phyloP scores from a whole-genome alignment of 441 rosid genomes.

The Geranium incanum region DNA sequence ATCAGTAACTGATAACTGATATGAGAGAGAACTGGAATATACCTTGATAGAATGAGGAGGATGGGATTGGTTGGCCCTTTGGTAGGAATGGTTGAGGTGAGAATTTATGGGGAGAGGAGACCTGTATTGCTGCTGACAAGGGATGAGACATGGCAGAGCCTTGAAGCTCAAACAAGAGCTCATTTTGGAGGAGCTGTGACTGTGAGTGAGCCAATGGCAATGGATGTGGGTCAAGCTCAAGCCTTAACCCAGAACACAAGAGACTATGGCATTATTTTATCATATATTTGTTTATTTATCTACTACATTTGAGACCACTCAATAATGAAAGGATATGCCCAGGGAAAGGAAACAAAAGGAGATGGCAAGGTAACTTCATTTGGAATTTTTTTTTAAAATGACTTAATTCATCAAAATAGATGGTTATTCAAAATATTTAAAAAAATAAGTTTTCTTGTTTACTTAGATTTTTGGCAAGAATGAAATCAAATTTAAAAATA shows the following conservation, averaged over 20 bases:
- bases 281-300: too few species aligned
- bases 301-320: too few species aligned
- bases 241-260: background rate
- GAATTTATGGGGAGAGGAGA: conserved; percentile 24
- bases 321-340: too few species aligned
- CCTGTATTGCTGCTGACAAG: conserved; percentile 18
- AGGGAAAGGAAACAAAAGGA: too few species aligned
- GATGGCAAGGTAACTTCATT: too few species aligned
- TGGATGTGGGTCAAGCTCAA: background rate
- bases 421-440: too few species aligned
- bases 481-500: too few species aligned
- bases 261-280: background rate
- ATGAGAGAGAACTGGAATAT: background rate
- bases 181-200: conserved; percentile 28
- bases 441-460: too few species aligned
- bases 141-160: conserved; percentile 40
- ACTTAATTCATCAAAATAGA: too few species aligned
- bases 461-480: too few species aligned
- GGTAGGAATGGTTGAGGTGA: conserved; percentile 20
- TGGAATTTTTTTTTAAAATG: too few species aligned
- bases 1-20: background rate
- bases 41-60: conserved; percentile 18
- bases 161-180: conserved; percentile 33
- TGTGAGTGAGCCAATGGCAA: background rate
- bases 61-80: conserved; percentile 14